Conservation (phyloP, 2,329 filamentous ascomycete genomes). For the Aureobasidium sp. region DNA sequence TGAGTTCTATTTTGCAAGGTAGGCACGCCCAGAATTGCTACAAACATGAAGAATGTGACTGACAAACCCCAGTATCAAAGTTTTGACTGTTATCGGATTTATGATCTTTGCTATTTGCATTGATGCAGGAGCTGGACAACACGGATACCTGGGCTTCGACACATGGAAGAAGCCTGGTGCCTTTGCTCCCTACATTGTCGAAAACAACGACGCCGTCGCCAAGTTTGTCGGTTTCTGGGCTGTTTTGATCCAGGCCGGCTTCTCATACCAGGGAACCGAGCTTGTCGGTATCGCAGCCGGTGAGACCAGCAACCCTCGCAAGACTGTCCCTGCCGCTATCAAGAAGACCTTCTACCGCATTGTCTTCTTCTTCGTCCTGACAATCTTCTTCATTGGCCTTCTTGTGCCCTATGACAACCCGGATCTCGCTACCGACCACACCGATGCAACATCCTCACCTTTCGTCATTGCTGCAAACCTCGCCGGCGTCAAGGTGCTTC, state of each 20-base stretch:
- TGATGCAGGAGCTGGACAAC: slow-evolving; percentile 36
- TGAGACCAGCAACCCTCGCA: slow-evolving; percentile 46
- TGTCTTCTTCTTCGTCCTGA: slow-evolving; percentile 32
- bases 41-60: no score
- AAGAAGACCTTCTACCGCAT: slow-evolving; percentile 33
- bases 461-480: slow-evolving; percentile 60
- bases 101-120: slow-evolving; percentile 36
- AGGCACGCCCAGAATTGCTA: no score
- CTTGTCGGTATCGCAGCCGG: slow-evolving; percentile 47
- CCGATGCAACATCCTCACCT: slow-evolving; percentile 49
- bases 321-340: slow-evolving; percentile 34
- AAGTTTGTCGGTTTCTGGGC: slow-evolving; percentile 45
- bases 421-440: slow-evolving; percentile 31
- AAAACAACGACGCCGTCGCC: slow-evolving; percentile 24
- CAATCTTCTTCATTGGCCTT: slow-evolving; percentile 31
- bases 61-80: slow-evolving; percentile 33
- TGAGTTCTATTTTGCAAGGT: slow-evolving; percentile 47
- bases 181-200: slow-evolving; percentile 31
- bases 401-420: slow-evolving; percentile 31
- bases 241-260: slow-evolving; percentile 52
- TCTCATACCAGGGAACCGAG: slow-evolving; percentile 52
- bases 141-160: slow-evolving; percentile 55
- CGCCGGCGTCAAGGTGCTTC: slow-evolving; percentile 54
- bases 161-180: slow-evolving; percentile 39
- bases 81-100: slow-evolving; percentile 45